A percentile compares a stretch with the other conserved stretches of the same genome.
These are phyloP conservation scores for Clonostachys sp. DNA, from an alignment of 2,329 filamentous ascomycete genomes.

Conservation along the genomic window DNA sequence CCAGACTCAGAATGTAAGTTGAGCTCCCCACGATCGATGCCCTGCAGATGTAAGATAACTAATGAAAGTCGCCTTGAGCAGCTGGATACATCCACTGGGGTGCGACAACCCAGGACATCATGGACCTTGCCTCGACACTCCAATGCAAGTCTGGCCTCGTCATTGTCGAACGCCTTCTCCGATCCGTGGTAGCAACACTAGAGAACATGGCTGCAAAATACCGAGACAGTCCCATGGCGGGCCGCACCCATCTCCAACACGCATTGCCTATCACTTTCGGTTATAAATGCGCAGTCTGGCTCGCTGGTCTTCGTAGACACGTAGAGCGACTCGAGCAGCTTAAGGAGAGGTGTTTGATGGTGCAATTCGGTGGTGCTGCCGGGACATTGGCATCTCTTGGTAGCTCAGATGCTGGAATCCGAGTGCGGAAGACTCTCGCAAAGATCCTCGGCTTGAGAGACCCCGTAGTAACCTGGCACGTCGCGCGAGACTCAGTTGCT, in stretches of 20 bases:
- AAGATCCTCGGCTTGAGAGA: constrained; percentile 38
- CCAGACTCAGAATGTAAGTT: too few relatives aligned
- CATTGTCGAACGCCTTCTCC: constrained; percentile 38
- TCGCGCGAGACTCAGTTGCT: constrained; percentile 46
- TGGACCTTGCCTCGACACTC: constrained; percentile 47
- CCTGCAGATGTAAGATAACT: too few relatives aligned
- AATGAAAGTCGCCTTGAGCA: not conserved
- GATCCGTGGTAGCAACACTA: constrained; percentile 34
- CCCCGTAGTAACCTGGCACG: constrained; percentile 53
- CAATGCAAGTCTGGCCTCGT: constrained; percentile 46
- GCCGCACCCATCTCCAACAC: constrained; percentile 53
- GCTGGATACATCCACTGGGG: constrained; percentile 50
- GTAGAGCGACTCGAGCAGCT: constrained; percentile 40
- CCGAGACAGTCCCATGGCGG: constrained; percentile 50
- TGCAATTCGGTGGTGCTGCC: constrained; percentile 53
- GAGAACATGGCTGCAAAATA: constrained; percentile 35
- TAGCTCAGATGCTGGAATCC: constrained; percentile 36
- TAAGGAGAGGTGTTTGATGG: constrained; percentile 37
- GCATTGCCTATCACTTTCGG: constrained; percentile 52
- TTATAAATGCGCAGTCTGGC: constrained; percentile 52
- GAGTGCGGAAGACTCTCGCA: constrained; percentile 43
- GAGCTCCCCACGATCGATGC: too few relatives aligned
- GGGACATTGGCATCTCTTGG: constrained; percentile 50
- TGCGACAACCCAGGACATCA: constrained; percentile 55
- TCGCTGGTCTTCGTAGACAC: constrained; percentile 43